Conservation (phyloP, 192 early-diverging fungal genomes). For the Linderina pennispora region DNA sequence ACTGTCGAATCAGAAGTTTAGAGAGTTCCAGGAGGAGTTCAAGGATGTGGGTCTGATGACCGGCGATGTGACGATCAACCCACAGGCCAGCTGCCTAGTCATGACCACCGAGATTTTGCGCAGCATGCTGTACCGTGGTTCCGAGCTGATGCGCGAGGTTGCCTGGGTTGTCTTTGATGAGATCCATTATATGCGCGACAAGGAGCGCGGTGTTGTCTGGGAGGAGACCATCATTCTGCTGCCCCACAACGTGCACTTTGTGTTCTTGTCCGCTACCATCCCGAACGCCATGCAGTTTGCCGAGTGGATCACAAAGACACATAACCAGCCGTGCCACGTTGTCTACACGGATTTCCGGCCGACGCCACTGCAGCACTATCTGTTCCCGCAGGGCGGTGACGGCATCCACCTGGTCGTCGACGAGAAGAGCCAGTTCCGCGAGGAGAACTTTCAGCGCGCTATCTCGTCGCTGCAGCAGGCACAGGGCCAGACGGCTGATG, state of each 20-base stretch:
- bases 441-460: conserved; percentile 94
- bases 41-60: conserved; percentile 99
- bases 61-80: conserved; percentile 96
- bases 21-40: conserved; percentile 93
- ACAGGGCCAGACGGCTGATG: conserved; percentile 54
- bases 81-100: conserved; percentile 84
- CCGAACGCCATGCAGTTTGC: conserved; percentile 99
- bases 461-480: conserved; percentile 64
- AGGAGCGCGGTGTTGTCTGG: conserved; percentile 98
- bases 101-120: conserved; percentile 99
- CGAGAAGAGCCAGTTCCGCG: conserved; percentile 89
- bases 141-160: conserved; percentile 93
- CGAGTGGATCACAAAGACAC: conserved; percentile 94
- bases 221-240: conserved; percentile 96
- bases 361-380: conserved; percentile 94
- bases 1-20: conserved; percentile 96
- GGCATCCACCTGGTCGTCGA: conserved; percentile 96
- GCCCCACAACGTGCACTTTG: conserved; percentile 87
- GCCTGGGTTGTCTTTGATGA: conserved; percentile 98
- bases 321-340: conserved; percentile 96
- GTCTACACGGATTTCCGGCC: conserved; percentile 97
- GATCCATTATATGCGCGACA: conserved; percentile 98
- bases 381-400: conserved; percentile 86
- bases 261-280: conserved; percentile 97
- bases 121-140: conserved; percentile 95